phyloP scores from a whole-genome alignment of 1,284 basidiomycete species.

The Laetiporus sulphureus region DNA sequence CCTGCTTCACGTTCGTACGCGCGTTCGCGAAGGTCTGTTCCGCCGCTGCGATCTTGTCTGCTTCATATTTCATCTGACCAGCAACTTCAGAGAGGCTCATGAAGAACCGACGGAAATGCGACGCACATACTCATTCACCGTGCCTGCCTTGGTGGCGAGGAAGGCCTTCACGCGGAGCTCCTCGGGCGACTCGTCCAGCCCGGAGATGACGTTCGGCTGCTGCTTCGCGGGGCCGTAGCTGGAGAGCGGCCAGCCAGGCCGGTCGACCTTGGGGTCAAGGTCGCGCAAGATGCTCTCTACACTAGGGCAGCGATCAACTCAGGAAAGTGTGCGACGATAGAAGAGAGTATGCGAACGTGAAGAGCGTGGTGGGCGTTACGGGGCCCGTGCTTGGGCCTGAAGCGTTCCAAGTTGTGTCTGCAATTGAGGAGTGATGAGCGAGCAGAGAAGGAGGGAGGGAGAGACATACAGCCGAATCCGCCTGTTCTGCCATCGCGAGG shows the following conservation, averaged over 20 bases:
- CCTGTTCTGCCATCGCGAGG: slow-evolving; percentile 31
- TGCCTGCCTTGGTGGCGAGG: slow-evolving; percentile 50
- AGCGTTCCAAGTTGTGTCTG: slow-evolving; percentile 39
- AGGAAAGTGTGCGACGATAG: slow-evolving; percentile 2
- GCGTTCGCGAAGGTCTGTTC: slow-evolving; percentile 39
- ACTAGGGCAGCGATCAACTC: slow-evolving; percentile 32
- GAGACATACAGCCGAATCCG: slow-evolving; percentile 30
- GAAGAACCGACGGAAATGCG: too few relatives aligned
- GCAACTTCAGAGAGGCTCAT: too few relatives aligned
- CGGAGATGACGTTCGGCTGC: slow-evolving; percentile 64
- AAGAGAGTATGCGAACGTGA: slow-evolving; percentile 32
- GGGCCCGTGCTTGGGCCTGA: slow-evolving; percentile 15
- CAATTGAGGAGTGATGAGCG: slow-evolving; percentile 14
- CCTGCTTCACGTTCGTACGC: slow-evolving; percentile 38
- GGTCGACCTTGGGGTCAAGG: slow-evolving; percentile 51
- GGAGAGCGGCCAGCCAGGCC: slow-evolving; percentile 79
- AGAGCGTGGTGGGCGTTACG: slow-evolving; percentile 21
- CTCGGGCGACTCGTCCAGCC: slow-evolving; percentile 74
- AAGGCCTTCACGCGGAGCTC: slow-evolving; percentile 73
- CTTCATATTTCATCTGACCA: slow-evolving; percentile 57
- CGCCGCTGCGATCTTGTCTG: slow-evolving; percentile 34
- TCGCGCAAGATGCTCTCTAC: slow-evolving; percentile 56
- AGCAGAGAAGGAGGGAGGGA: slow-evolving; percentile 20
- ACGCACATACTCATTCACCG: slow-evolving; percentile 66
- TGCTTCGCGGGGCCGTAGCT: slow-evolving; percentile 76